A percentile compares a stretch with the other conserved stretches of the same genome.
These are phyloP conservation scores for Rhodotorula graminis DNA, from an alignment of 768 basidiomycete genomes.

Conservation along the genomic window DNA sequence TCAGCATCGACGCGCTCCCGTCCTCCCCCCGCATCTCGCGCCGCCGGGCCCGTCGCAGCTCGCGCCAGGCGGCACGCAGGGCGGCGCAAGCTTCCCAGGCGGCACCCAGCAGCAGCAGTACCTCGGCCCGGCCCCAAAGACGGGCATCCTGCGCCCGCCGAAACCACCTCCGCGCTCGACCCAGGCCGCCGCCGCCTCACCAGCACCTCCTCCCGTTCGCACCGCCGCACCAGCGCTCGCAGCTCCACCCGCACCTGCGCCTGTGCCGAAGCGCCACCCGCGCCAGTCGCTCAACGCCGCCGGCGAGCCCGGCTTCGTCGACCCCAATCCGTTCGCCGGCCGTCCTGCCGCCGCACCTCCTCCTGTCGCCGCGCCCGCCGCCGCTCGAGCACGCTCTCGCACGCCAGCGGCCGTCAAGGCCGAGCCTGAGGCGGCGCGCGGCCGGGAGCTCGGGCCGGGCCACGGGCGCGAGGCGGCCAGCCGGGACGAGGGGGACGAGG, in stretches of 20 bases:
- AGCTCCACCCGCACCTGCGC: background rate
- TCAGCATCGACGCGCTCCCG: background rate
- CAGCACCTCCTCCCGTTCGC: background rate
- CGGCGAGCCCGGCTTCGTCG: slow-evolving; percentile 8
- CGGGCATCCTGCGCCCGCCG: slow-evolving; percentile 1
- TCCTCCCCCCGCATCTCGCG: background rate
- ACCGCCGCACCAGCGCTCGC: background rate
- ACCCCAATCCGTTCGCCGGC: slow-evolving; percentile 12
- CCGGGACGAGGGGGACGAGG: slow-evolving; percentile 5
- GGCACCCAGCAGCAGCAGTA: background rate
- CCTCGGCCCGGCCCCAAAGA: background rate
- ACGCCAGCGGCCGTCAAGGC: no score
- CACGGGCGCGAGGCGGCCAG: no score
- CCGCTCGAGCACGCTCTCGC: no score
- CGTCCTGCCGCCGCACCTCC: no score
- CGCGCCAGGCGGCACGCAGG: background rate
- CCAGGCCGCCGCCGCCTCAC: no score
- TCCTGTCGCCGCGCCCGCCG: no score
- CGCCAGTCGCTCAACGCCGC: background rate
- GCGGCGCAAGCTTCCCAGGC: background rate
- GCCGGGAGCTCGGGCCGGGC: no score
- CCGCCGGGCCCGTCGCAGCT: background rate
- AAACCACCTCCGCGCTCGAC: background rate
- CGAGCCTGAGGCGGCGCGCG: no score
- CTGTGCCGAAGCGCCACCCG: background rate